Evolutionary conservation across 768 basidiomycete genomes (phyloP).

Genomic region (Boletus rubescentipes): DNA sequence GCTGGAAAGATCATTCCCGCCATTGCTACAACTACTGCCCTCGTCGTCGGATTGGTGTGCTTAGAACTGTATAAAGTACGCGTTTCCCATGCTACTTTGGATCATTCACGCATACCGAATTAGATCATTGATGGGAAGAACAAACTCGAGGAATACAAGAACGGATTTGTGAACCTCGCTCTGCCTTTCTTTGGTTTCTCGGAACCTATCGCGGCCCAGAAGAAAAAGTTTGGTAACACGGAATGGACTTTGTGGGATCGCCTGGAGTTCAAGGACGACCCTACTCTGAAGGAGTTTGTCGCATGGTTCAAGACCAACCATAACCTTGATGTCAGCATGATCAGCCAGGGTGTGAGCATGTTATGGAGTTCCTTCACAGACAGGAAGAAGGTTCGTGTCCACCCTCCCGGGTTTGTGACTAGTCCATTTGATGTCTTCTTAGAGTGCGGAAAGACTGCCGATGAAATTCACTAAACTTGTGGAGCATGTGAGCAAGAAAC

Average conservation of each 20-base stretch:
- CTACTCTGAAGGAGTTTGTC: conserved; percentile 83
- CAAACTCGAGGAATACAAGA: conserved; percentile 94
- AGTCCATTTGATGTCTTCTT: conserved; percentile 8
- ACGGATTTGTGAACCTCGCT: conserved; percentile 97
- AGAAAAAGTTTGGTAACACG: conserved; percentile 81
- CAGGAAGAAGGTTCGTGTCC: conserved; percentile 76
- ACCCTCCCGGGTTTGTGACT: not conserved
- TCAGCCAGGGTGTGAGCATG: conserved; percentile 97
- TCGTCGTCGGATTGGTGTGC: conserved; percentile 94
- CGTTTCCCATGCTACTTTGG: not conserved
- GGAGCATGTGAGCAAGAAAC: conserved; percentile 93
- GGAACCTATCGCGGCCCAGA: conserved; percentile 88
- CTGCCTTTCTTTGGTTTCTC: conserved; percentile 99
- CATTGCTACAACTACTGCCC: conserved; percentile 96
- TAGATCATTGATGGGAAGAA: conserved; percentile 95
- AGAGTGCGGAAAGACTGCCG: conserved; percentile 85
- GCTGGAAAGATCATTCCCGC: conserved; percentile 99
- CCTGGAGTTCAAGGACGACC: conserved; percentile 88
- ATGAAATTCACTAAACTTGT: conserved; percentile 92
- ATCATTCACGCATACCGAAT: not conserved
- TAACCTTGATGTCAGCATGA: conserved; percentile 89
- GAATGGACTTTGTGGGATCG: conserved; percentile 99
- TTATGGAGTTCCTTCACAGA: conserved; percentile 93
- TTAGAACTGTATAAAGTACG: conserved; percentile 93
- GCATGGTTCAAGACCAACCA: conserved; percentile 82